Base-by-base conservation (phyloP, 129 eudicot species). In the Chrysanthemum makinoi region DNA sequence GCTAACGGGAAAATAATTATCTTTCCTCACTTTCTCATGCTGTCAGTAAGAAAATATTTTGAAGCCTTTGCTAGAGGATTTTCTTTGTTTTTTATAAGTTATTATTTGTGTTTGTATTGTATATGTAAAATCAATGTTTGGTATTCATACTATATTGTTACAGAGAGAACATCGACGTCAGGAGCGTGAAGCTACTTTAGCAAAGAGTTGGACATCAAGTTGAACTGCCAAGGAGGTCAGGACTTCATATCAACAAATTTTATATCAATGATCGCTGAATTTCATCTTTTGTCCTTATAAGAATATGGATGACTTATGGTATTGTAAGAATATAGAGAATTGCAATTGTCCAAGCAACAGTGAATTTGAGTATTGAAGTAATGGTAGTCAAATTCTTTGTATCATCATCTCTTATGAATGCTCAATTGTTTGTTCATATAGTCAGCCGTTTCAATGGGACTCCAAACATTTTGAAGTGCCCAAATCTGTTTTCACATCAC, bases 111-210 rank as follows among this genome's bases (percentile, higher is more conserved):
- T 52, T 61, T 52, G 26, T 77, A 69, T 61, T 52, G 47, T 77
- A 69, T 62, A 26, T 49, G 10, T 3, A 35, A 7, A 4, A 24
- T 15, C 65, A 22, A 5, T 69, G 39, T 58, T 62, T 57, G 61
- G 24, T 18, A 52, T 66, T 62, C 15, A 61, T 52, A 30, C 75
- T 22, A 9, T 46, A 46, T 69, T 35, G 5, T 44, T 26, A 54
- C 83, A 87, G 93, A 81, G 93, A 66, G 89, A 87, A 73, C 87
- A 73, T 73, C 77, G 83, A 43, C 81, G 83, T 24, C 71, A 28
- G 48, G 89, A 84, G 56, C 89, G 82, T 70, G 93, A 87, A 67
- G 80, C 86, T 75, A 78, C 74, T 72, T 43, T 57, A 39, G 46
- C 65, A 33, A 79, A 65, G 43, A 68, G 76, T 63, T 81, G 77